Evolutionary conservation across 2,329 filamentous ascomycete genomes (phyloP), one percentile per base, ranked within the genome.

Genomic region (Aspergillus hiratsukae): DNA sequence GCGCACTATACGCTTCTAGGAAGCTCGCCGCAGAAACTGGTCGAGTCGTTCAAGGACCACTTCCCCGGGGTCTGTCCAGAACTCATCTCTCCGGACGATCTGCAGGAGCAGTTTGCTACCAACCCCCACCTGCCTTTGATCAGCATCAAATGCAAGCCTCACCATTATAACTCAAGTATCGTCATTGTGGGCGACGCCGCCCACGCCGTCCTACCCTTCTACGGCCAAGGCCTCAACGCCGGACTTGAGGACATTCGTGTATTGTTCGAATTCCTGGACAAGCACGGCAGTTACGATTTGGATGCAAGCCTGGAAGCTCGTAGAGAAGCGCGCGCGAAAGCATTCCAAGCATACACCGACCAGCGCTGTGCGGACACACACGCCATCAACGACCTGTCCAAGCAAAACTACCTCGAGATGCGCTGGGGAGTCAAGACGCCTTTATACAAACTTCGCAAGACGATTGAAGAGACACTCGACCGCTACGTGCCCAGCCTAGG

Each of bases 151-250:
- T 97, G 92, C 77, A 83, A 83, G 19, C 94, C 94, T 0, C 90
- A 97, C 74, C 91, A 96, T 76, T 91, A 85, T 76, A 80, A 77
- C 51, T 85, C 85, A 25, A 88, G 86, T 0, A 91, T 83, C 31
- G 91, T 96, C 58, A 90, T 99, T 50, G 72, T 99, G 37, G 94
- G 94, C 57, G 94, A 99, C 70, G 91, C 94, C 7, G 92, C 94
- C 0, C 94, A 99, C 72, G 94, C 95, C 56, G 97, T 99, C 87
- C 91, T 99, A 0, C 94, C 94, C 0, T 99, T 99, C 75, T 99
- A 97, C 72, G 94, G 94, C 0, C 94, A 99, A 73, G 94, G 94
- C 40, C 95, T 99, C 87, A 99, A 99, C 69, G 89, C 94, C 0
- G 94, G 94, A 0, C 84, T 99, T 45, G 94, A 99, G 76, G 93